Conservation (phyloP, 352 stramenopile species). For the Peronospora farinosa region DNA sequence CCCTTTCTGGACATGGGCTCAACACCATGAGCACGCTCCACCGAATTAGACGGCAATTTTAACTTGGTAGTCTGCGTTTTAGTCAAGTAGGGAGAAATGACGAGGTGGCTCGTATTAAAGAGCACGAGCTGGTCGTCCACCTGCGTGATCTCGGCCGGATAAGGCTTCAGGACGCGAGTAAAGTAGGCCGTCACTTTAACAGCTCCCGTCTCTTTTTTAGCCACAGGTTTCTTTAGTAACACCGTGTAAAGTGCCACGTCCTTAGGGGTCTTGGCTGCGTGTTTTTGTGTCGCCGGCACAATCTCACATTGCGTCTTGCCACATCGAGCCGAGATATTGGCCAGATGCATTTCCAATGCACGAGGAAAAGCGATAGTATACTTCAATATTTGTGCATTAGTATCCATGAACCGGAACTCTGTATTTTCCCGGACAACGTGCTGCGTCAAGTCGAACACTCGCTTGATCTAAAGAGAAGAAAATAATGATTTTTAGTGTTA, state of each 20-base stretch:
- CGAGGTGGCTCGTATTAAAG: conserved; percentile 59
- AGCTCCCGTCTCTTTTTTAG: conserved; percentile 38
- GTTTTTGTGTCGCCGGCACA: conserved; percentile 32
- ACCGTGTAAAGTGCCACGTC: conserved; percentile 62
- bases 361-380: conserved; percentile 65
- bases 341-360: conserved; percentile 43
- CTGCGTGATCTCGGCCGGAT: conserved; percentile 72
- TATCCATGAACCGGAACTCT: conserved; percentile 70
- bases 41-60: conserved; percentile 65
- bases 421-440: conserved; percentile 73
- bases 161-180: conserved; percentile 71
- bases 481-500: background rate
- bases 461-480: conserved; percentile 46
- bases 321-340: conserved; percentile 63
- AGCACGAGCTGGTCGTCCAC: conserved; percentile 82
- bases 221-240: conserved; percentile 56
- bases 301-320: conserved; percentile 69
- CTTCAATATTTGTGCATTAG: conserved; percentile 41
- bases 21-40: conserved; percentile 65
- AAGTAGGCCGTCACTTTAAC: conserved; percentile 80
- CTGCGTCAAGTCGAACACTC: conserved; percentile 70
- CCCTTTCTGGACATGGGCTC: conserved; percentile 63
- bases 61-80: conserved; percentile 81
- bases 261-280: conserved; percentile 20
- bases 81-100: conserved; percentile 68